These are phyloP conservation scores for Calonectria pauciramosa DNA, from an alignment of 2,329 filamentous ascomycete genomes.

Conservation along the genomic window DNA sequence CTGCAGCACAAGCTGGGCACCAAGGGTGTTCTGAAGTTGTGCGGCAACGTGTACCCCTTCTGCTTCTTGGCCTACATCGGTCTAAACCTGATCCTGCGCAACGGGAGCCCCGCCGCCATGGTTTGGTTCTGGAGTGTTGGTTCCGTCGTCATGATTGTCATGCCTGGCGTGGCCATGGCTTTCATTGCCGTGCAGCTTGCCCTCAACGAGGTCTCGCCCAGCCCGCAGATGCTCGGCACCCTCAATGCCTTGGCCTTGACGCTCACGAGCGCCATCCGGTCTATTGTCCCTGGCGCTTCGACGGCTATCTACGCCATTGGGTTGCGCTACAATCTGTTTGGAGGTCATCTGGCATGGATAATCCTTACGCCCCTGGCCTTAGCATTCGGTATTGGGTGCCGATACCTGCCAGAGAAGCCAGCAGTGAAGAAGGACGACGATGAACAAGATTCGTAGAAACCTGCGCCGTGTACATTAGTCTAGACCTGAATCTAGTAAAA, in stretches of 20 bases:
- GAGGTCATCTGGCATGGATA: constrained; percentile 67
- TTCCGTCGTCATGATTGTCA: constrained; percentile 61
- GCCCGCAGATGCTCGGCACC: constrained; percentile 73
- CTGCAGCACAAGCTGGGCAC: constrained; percentile 78
- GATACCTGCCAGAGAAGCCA: constrained; percentile 47
- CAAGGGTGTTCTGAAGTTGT: constrained; percentile 72
- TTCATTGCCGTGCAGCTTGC: constrained; percentile 81
- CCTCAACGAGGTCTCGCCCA: constrained; percentile 80
- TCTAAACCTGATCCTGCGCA: constrained; percentile 62
- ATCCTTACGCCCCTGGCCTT: constrained; percentile 50
- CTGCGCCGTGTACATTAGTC: too few species aligned
- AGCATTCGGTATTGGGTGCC: constrained; percentile 42
- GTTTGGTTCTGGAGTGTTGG: constrained; percentile 69
- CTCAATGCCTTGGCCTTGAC: constrained; percentile 76
- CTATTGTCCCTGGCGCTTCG: constrained; percentile 76
- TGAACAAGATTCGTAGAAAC: not conserved
- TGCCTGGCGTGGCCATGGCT: constrained; percentile 75
- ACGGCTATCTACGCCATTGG: constrained; percentile 78
- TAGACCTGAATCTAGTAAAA: not conserved
- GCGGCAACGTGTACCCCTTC: constrained; percentile 69
- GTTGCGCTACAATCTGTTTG: constrained; percentile 70
- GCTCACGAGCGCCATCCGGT: constrained; percentile 70
- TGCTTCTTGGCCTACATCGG: constrained; percentile 73
- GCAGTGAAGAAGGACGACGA: constrained; percentile 33
- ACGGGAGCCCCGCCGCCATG: constrained; percentile 52